phyloP scores from a whole-genome alignment of 768 basidiomycete species.

The Fomitopsis serialis region DNA sequence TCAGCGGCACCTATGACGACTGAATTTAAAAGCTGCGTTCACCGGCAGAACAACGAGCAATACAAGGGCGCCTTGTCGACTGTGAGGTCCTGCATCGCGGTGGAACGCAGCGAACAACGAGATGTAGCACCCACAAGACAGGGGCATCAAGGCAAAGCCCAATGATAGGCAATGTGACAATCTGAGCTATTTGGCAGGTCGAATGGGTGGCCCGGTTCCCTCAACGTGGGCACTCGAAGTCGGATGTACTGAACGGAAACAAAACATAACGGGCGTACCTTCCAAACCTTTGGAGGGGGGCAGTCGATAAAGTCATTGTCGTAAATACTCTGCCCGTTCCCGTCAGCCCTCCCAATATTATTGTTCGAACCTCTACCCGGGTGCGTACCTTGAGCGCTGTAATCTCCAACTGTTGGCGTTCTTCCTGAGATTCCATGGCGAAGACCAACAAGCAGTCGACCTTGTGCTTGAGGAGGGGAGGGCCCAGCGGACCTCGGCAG shows the following conservation, averaged over 20 bases:
- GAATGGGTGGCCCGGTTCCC: no score
- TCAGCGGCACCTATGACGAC: no score
- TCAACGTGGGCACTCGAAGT: not conserved
- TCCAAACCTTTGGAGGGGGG: slow-evolving; percentile 79
- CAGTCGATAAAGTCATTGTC: slow-evolving; percentile 70
- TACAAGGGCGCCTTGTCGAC: no score
- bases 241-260: not conserved
- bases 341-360: not conserved
- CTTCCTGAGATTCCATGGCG: slow-evolving; percentile 68
- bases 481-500: slow-evolving; percentile 63
- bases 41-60: no score
- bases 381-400: slow-evolving; percentile 49
- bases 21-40: no score
- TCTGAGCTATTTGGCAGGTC: no score
- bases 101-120: no score
- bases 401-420: slow-evolving; percentile 65
- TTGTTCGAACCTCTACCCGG: not conserved
- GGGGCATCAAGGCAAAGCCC: no score
- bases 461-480: slow-evolving; percentile 55
- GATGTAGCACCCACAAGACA: no score
- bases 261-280: slow-evolving; percentile 38
- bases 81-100: no score
- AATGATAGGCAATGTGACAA: no score
- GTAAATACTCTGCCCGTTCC: slow-evolving; percentile 52
- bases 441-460: slow-evolving; percentile 25